Evolutionary conservation across 2,329 filamentous ascomycete genomes (phyloP).

Genomic region (Diaporthe sp.): DNA sequence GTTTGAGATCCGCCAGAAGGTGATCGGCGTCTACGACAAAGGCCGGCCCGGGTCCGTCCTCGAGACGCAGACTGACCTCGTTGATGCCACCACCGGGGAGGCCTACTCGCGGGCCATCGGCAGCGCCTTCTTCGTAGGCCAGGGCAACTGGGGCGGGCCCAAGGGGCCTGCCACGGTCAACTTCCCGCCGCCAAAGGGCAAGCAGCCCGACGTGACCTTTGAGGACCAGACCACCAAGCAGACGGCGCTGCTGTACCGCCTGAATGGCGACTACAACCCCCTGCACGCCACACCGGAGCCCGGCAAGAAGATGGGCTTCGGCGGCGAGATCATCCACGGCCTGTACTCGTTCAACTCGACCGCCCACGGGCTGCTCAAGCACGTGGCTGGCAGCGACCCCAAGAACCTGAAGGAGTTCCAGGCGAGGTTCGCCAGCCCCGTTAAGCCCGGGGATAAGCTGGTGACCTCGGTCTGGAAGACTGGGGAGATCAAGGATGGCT

Average conservation of each 20-base stretch:
- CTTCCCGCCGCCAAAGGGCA: constrained; percentile 80
- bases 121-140: constrained; percentile 84
- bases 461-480: constrained; percentile 86
- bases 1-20: constrained; percentile 83
- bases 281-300: constrained; percentile 90
- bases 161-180: constrained; percentile 87
- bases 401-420: constrained; percentile 90
- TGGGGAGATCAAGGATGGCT: constrained; percentile 76
- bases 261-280: constrained; percentile 96
- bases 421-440: constrained; percentile 87
- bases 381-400: constrained; percentile 82
- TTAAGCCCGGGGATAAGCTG: constrained; percentile 86
- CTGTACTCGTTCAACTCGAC: constrained; percentile 89
- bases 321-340: constrained; percentile 90
- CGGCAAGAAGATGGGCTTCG: constrained; percentile 90
- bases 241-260: constrained; percentile 82
- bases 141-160: constrained; percentile 87
- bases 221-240: constrained; percentile 79
- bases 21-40: constrained; percentile 91
- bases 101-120: constrained; percentile 79
- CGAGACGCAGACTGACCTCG: constrained; percentile 83
- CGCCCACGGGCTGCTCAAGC: constrained; percentile 79
- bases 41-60: constrained; percentile 86
- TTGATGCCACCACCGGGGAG: constrained; percentile 78
- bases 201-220: constrained; percentile 78